A percentile compares a stretch with the other conserved stretches of the same genome.
These are phyloP conservation scores for Fusarium ambrosium DNA, from an alignment of 2,329 filamentous ascomycete species.

Conservation along the genomic window DNA sequence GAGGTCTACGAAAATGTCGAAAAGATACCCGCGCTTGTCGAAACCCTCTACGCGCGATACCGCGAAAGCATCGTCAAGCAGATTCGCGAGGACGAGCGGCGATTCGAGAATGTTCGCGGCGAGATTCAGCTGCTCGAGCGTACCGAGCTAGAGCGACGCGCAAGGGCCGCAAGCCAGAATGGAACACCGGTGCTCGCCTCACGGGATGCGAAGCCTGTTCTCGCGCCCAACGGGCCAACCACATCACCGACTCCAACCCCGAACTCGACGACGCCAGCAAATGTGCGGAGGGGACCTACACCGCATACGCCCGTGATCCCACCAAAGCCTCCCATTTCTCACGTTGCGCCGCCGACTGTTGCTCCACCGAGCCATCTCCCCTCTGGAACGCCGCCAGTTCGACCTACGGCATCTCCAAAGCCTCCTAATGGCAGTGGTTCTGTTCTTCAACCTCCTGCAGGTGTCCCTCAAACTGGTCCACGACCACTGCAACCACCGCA, in stretches of 20 bases:
- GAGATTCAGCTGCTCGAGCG: constrained; percentile 79
- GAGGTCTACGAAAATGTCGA: constrained; percentile 76
- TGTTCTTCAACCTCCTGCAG: constrained; percentile 55
- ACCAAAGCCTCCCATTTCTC: constrained; percentile 49
- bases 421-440: constrained; percentile 47
- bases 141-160: constrained; percentile 54
- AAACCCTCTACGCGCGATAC: constrained; percentile 82
- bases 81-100: constrained; percentile 81
- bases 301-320: constrained; percentile 53
- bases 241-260: constrained; percentile 42
- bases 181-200: constrained; percentile 51
- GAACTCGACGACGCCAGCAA: constrained; percentile 34
- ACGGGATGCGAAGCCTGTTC: constrained; percentile 49
- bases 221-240: constrained; percentile 42
- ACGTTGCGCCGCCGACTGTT: constrained; percentile 43
- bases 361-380: constrained; percentile 48
- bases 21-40: constrained; percentile 77
- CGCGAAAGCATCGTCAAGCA: constrained; percentile 76
- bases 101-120: constrained; percentile 71
- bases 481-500: constrained; percentile 51
- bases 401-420: constrained; percentile 49
- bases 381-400: constrained; percentile 46
- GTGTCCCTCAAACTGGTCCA: constrained; percentile 49
- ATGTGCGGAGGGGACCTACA: constrained; percentile 46
- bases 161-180: constrained; percentile 54